Evolutionary conservation across 768 basidiomycete species (phyloP), one percentile per base, ranked within the genome.

Genomic region (Strobilomyces echinocephalus): DNA sequence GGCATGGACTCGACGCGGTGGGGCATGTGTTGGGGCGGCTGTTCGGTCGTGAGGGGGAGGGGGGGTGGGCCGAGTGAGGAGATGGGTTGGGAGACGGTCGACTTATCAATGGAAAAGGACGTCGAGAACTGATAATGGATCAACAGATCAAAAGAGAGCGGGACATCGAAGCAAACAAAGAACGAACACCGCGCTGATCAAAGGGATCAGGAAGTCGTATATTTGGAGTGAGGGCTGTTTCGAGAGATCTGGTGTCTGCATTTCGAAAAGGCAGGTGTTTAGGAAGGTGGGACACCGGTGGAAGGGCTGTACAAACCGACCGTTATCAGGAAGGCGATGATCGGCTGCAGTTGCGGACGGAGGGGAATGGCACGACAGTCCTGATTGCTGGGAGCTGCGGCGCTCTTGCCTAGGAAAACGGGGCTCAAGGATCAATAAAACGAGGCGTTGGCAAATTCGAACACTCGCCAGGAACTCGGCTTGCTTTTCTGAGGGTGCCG

Each of bases 1-100:
- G 65, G 51, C 43, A 70, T 60, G 43, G 73, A 60, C 52, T 77
- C 75, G 54, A 82, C 77, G 30, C 80, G 76, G 63, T 76, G 78
- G 43, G 81, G 79, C 80, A 81, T 82, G 55, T 71, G 59, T 16
- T 57, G 39, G 30, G 42, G 46, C 20, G 54, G 40, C 16, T 60
- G 58, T 57, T 30, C 36, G 46, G 53, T 39, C 36, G 62, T 56
- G 52, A 54, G 54, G 56, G 56, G 43, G 20, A 14, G 61, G 46
- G 57, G 54, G 48, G 62, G 48, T 40, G 61, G 46, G 35, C 58
- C 53, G 16, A 59, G 53, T 44, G 66, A 61, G 61, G 67, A 55
- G 41, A 53, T 61, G 58, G 43, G 54, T 54, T 61, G 50, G 51
- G 59, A 44, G 36, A 48, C 55, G 46, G 60, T 64, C 57, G 69